Percentiles rank a stretch among this genome's conserved stretches.
These are phyloP conservation scores for Solanum pimpinellifolium DNA, from an alignment of 257 asterid genomes.

Conservation along the genomic window DNA sequence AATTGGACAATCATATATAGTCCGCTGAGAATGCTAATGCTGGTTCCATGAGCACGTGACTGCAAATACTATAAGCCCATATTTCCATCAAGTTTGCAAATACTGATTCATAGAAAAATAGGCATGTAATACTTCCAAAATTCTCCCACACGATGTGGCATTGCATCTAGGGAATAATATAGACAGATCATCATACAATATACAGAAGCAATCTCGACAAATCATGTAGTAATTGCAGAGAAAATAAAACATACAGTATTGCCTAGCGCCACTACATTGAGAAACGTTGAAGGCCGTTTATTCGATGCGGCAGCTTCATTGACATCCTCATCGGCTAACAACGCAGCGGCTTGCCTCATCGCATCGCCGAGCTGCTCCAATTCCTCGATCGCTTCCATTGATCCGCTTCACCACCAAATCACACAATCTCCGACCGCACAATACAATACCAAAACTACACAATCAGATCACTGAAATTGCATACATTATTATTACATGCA, in stretches of 20 bases:
- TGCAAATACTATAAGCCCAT: neutral
- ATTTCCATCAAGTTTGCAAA: neutral
- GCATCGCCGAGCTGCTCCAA: constrained; percentile 7
- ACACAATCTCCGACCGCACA: neutral
- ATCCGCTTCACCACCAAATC: neutral
- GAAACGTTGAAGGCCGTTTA: constrained; percentile 10
- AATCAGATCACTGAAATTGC: neutral
- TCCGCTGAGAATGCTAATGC: neutral
- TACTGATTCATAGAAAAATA: neutral
- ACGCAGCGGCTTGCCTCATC: constrained; percentile 10
- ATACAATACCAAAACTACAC: neutral
- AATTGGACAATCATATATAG: neutral
- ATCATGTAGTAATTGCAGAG: neutral
- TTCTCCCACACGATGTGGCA: neutral
- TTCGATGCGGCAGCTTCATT: neutral
- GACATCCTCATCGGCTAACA: constrained; percentile 8
- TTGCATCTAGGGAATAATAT: neutral
- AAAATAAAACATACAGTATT: neutral
- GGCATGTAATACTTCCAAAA: neutral
- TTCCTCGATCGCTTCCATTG: constrained; percentile 13
- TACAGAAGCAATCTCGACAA: neutral
- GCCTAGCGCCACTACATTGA: constrained; percentile 13
- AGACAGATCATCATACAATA: neutral
- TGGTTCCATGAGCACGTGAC: neutral
- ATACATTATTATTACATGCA: neutral